Evolutionary conservation across 1,139 yeast species (phyloP).

Genomic region (Yamadazyma jaroonii): DNA sequence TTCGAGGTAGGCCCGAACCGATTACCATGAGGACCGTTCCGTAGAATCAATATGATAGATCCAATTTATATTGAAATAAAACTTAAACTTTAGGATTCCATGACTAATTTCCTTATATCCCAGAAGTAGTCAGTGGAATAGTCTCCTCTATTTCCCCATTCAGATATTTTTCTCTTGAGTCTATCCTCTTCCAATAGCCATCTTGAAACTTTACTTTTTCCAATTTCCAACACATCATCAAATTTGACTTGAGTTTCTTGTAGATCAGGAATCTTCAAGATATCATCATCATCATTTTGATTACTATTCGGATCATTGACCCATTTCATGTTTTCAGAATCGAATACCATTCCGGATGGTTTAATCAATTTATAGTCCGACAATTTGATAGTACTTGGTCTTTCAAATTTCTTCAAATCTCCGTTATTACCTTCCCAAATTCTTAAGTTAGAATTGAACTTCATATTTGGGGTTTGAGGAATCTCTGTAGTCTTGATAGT

Average conservation of each 20-base stretch:
- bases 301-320: constrained; percentile 23
- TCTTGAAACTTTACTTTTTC: constrained; percentile 36
- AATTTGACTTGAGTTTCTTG: constrained; percentile 32
- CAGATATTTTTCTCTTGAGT: constrained; percentile 44
- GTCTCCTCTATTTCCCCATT: constrained; percentile 51
- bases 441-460: constrained; percentile 48
- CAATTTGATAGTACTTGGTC: constrained; percentile 36
- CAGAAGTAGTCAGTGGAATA: constrained; percentile 42
- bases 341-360: constrained; percentile 50
- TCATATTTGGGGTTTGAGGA: constrained; percentile 38
- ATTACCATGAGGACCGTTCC: background rate
- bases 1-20: constrained; percentile 17
- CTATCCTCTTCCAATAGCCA: constrained; percentile 52
- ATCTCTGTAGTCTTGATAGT: constrained; percentile 18
- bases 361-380: constrained; percentile 22
- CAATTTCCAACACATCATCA: constrained; percentile 37
- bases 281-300: constrained; percentile 45
- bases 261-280: constrained; percentile 14
- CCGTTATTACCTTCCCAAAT: constrained; percentile 72
- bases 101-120: constrained; percentile 56
- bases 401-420: constrained; percentile 51
- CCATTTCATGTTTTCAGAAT: constrained; percentile 59
- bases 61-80: too few relatives aligned
- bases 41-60: too few relatives aligned
- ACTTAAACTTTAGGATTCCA: constrained; percentile 31